These are phyloP conservation scores for Somion occarium DNA, from an alignment of 1,284 basidiomycete genomes.

Conservation along the genomic window DNA sequence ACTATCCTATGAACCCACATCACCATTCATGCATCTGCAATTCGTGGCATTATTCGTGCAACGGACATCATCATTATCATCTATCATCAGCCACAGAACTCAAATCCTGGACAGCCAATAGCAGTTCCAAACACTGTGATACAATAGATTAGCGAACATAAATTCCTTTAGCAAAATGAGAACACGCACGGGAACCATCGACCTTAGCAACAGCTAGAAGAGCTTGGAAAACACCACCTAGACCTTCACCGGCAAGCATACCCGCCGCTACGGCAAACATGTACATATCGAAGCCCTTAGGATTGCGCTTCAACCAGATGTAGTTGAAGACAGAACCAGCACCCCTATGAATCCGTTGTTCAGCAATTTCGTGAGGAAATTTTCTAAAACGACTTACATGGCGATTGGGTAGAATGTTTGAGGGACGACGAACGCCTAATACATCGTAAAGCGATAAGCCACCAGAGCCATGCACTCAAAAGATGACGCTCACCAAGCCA, in stretches of 20 bases:
- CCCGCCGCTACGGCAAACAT: slow-evolving; percentile 59
- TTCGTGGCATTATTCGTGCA: neutral
- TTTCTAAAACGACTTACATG: slow-evolving; percentile 37
- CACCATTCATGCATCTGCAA: neutral
- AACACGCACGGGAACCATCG: slow-evolving; percentile 39
- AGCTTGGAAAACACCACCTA: slow-evolving; percentile 65
- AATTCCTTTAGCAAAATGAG: neutral
- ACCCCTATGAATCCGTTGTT: slow-evolving; percentile 22
- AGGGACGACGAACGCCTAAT: slow-evolving; percentile 21
- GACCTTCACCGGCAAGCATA: slow-evolving; percentile 63
- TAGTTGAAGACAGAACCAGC: slow-evolving; percentile 39
- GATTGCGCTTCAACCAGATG: slow-evolving; percentile 46
- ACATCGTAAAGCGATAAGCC: slow-evolving; percentile 28
- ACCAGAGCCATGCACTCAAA: slow-evolving; percentile 55
- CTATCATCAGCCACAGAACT: slow-evolving; percentile 43
- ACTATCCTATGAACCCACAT: neutral
- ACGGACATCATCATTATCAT: too few relatives aligned
- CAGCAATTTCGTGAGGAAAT: slow-evolving; percentile 16
- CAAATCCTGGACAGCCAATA: slow-evolving; percentile 45
- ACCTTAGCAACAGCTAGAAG: slow-evolving; percentile 46
- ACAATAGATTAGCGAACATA: slow-evolving; percentile 5
- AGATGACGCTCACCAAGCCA: too few relatives aligned
- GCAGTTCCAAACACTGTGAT: slow-evolving; percentile 38
- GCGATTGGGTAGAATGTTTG: slow-evolving; percentile 35
- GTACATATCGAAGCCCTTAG: slow-evolving; percentile 48